These are phyloP conservation scores for Medicago arabica DNA, from an alignment of 306 rosid species.

Conservation along the genomic window DNA sequence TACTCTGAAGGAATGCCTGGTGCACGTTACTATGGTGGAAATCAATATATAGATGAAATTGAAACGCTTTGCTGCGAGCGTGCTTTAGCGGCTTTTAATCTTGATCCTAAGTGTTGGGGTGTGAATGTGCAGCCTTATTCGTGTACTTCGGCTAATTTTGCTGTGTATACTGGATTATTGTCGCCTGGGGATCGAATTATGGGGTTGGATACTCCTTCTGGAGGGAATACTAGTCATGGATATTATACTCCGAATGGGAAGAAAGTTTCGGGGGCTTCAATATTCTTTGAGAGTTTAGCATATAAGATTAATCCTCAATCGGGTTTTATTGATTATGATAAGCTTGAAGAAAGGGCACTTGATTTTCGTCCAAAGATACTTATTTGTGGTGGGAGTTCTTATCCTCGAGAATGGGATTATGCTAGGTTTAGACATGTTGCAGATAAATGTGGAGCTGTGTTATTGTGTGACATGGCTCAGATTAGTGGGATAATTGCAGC, in stretches of 20 bases:
- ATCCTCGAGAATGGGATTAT: slow-evolving; percentile 95
- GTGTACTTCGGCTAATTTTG: slow-evolving; percentile 91
- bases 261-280: slow-evolving; percentile 85
- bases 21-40: slow-evolving; percentile 81
- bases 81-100: slow-evolving; percentile 73
- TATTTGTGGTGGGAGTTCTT: slow-evolving; percentile 94
- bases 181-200: slow-evolving; percentile 85
- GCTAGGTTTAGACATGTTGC: slow-evolving; percentile 88
- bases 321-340: slow-evolving; percentile 83
- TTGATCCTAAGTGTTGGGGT: slow-evolving; percentile 77
- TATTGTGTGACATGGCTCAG: slow-evolving; percentile 96
- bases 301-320: slow-evolving; percentile 88
- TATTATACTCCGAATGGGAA: slow-evolving; percentile 87
- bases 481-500: slow-evolving; percentile 91
- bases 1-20: slow-evolving; percentile 96
- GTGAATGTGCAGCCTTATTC: slow-evolving; percentile 96
- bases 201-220: slow-evolving; percentile 97
- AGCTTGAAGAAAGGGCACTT: slow-evolving; percentile 91
- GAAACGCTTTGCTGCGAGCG: slow-evolving; percentile 83
- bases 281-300: slow-evolving; percentile 89
- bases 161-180: slow-evolving; percentile 83
- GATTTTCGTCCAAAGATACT: slow-evolving; percentile 98
- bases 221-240: slow-evolving; percentile 97
- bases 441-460: slow-evolving; percentile 86
- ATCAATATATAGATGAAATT: slow-evolving; percentile 83